Base-by-base conservation (phyloP, 768 basidiomycete species). In the Boletales sp. region DNA sequence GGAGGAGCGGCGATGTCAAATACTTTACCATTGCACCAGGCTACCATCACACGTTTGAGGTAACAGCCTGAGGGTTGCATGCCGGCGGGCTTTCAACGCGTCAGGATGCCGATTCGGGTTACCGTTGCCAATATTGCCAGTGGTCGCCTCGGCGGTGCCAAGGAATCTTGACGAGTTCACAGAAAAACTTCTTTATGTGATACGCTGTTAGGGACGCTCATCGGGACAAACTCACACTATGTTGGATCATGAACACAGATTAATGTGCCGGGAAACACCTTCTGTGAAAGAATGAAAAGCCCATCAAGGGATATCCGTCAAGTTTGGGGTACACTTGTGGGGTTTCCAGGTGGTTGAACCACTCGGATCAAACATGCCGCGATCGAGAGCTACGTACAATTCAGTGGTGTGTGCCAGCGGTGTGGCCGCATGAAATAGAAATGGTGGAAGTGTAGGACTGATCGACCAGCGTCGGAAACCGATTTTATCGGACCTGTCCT, bases 281-380 rank as follows among this genome's bases (percentile, higher is more conserved):
- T 24, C 24, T 24, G 24, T 24, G 24, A 24, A 24, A 24, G 24
- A 24, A 24, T 24, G 24, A 24, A 24, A 24, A 24, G 24, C 5
- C 24, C n/a, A 37, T 37, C 36, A 37, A 39, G 38, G 38, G 19
- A 12, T 39, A 24, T 24, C 24, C 24, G 24, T 5, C 24, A 3
- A 24, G 24, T 24, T 24, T 24, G 24, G 24, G 24, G 24, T 24
- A 24, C 24, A 24, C 24, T 5, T 37, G 36, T 17, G 11, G 34
- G 34, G 5, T 3, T 43, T 17, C 24, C 24, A 35, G 31, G 11
- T 34, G 18, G 42, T 21, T 21, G 15, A 48, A 43, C 41, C 44
- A 55, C 62, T 58, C 62, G 59, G 55, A 61, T 61, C 52, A 48
- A 44, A 40, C 36, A 27, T 31, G 41, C 31, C 19, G 36, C 18